phyloP scores from a whole-genome alignment of 257 asterid species.

The Nemophila menziesii region DNA sequence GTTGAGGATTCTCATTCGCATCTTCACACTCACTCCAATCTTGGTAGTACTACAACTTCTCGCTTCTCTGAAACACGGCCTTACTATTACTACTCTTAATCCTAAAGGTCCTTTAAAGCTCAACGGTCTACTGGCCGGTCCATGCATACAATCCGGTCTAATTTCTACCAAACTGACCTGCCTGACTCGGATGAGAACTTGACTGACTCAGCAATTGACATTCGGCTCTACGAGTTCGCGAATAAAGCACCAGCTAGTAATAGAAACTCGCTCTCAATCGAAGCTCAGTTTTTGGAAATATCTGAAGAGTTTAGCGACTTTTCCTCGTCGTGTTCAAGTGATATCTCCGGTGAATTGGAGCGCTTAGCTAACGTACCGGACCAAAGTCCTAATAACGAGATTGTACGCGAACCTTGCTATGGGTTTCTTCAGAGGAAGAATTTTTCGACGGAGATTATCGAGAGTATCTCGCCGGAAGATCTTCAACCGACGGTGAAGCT shows the following conservation, averaged over 20 bases:
- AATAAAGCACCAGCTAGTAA: slow-evolving; percentile 22
- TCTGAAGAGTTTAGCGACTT: slow-evolving; percentile 72
- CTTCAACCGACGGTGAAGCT: slow-evolving; percentile 80
- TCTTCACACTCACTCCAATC: slow-evolving; percentile 6
- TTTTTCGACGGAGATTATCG: slow-evolving; percentile 76
- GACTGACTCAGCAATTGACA: slow-evolving; percentile 62
- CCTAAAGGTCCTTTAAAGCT: slow-evolving; percentile 13
- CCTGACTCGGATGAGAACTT: slow-evolving; percentile 40
- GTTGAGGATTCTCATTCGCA: slow-evolving; percentile 20
- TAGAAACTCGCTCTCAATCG: slow-evolving; percentile 24
- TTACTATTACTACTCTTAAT: slow-evolving; percentile 25
- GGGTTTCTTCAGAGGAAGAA: slow-evolving; percentile 66
- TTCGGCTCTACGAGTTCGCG: slow-evolving; percentile 63
- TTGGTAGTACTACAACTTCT: slow-evolving; percentile 5
- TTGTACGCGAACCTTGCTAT: slow-evolving; percentile 53
- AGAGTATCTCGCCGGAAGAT: slow-evolving; percentile 77
- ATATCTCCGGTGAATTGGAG: slow-evolving; percentile 79
- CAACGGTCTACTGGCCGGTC: slow-evolving; percentile 34
- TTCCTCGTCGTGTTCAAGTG: slow-evolving; percentile 80
- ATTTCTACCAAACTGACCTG: slow-evolving; percentile 28
- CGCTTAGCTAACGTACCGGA: slow-evolving; percentile 50
- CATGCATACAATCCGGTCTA: slow-evolving; percentile 49
- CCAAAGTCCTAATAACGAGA: slow-evolving; percentile 8
- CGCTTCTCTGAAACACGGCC: slow-evolving; percentile 14
- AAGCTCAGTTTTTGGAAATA: slow-evolving; percentile 35